Evolutionary conservation across 768 basidiomycete species (phyloP).

Genomic region (Suillus alpinus): DNA sequence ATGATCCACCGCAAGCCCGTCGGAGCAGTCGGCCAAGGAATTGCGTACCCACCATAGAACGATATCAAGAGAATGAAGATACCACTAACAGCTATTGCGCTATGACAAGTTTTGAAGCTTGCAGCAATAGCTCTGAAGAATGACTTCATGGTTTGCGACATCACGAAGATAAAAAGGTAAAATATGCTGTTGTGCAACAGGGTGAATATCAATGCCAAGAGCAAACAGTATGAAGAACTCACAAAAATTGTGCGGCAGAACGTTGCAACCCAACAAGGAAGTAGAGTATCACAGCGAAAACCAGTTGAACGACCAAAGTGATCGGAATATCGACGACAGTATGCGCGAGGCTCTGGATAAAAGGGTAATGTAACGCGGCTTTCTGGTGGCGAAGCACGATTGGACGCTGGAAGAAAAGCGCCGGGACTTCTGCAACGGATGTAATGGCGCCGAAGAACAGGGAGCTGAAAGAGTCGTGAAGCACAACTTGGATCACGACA

Average conservation of each 20-base stretch:
- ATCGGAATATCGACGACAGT: constrained; percentile 64
- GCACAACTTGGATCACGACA: neutral
- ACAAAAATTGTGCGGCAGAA: constrained; percentile 59
- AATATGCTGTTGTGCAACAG: constrained; percentile 38
- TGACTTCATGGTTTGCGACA: constrained; percentile 64
- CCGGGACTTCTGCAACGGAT: constrained; percentile 52
- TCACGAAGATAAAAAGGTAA: constrained; percentile 49
- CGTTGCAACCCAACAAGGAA: constrained; percentile 53
- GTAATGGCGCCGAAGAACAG: constrained; percentile 39
- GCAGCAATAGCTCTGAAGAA: constrained; percentile 69
- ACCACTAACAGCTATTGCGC: constrained; percentile 37
- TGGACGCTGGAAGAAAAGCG: constrained; percentile 53
- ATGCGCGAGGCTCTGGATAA: constrained; percentile 52
- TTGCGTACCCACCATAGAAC: constrained; percentile 41
- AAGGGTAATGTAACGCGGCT: constrained; percentile 63
- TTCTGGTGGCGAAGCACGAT: constrained; percentile 56
- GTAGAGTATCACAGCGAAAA: constrained; percentile 52
- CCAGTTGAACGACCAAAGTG: constrained; percentile 41
- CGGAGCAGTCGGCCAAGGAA: constrained; percentile 12
- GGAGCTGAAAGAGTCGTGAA: constrained; percentile 6
- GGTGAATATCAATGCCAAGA: neutral
- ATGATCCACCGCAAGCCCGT: neutral
- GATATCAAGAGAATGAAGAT: constrained; percentile 39
- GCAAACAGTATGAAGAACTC: constrained; percentile 19
- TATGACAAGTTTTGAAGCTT: constrained; percentile 47